phyloP scores from a whole-genome alignment of 2,329 filamentous ascomycete genomes.

The Beauveria australis region DNA sequence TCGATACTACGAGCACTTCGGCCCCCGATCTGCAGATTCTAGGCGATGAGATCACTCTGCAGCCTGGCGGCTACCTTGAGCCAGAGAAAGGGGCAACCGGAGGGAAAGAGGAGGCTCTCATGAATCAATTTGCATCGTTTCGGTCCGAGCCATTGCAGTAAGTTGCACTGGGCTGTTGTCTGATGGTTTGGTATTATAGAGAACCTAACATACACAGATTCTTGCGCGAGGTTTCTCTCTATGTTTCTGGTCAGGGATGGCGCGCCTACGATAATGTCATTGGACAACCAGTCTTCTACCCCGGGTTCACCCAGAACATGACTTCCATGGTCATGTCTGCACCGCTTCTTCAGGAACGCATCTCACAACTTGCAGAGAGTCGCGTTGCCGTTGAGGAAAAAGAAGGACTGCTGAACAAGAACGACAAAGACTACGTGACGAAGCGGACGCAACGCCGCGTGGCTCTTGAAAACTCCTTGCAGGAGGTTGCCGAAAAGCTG shows the following conservation, averaged over 20 bases:
- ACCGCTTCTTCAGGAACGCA: slow-evolving; percentile 64
- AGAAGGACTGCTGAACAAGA: slow-evolving; percentile 56
- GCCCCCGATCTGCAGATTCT: slow-evolving; percentile 73
- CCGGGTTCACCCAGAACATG: slow-evolving; percentile 87
- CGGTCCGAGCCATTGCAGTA: slow-evolving; percentile 58
- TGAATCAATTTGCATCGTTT: slow-evolving; percentile 82
- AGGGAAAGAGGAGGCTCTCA: slow-evolving; percentile 57
- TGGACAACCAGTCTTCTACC: slow-evolving; percentile 88
- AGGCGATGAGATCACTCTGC: slow-evolving; percentile 64
- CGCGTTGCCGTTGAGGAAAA: slow-evolving; percentile 68
- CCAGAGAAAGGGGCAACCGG: slow-evolving; percentile 38
- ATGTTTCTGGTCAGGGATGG: slow-evolving; percentile 92
- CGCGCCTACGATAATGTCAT: slow-evolving; percentile 85
- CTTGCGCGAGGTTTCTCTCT: slow-evolving; percentile 84
- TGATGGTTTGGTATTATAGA: too few species aligned
- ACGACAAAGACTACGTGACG: slow-evolving; percentile 43
- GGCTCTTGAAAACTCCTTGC: slow-evolving; percentile 64
- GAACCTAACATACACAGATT: slow-evolving; percentile 49
- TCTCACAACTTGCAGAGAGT: slow-evolving; percentile 66
- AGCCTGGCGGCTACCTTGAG: slow-evolving; percentile 61
- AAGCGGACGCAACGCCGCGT: slow-evolving; percentile 47
- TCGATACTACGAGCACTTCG: slow-evolving; percentile 30
- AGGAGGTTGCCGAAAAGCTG: slow-evolving; percentile 76
- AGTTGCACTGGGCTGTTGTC: background rate
- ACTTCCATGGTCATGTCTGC: slow-evolving; percentile 68